Evolutionary conservation across 2,329 filamentous ascomycete species (phyloP), one percentile per base, ranked within the genome.

Genomic region (Aspergillus vadensis): DNA sequence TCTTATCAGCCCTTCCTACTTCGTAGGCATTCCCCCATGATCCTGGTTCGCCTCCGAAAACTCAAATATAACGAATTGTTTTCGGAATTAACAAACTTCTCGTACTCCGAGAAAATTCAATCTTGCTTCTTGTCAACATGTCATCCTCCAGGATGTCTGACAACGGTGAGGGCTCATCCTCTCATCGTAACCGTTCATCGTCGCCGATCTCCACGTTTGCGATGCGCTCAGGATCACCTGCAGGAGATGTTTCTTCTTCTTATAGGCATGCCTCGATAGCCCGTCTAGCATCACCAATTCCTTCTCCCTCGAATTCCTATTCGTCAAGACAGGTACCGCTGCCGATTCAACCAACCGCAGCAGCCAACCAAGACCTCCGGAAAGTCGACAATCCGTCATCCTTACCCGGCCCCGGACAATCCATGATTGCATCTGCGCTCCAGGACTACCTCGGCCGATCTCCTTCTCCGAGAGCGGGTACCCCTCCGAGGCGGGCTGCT

Each of bases 391-490:
- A 79, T 65, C 76, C 76, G 65, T 84, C 86, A 21, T 89, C 86
- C 53, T 78, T 86, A 7, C 86, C 88, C 6, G 92, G 91, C 0
- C 92, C 92, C 6, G 92, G 92, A 23, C 86, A 92, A 52, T 97
- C 94, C 25, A 93, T 92, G 62, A 85, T 98, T 57, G 92, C 94
- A 38, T 91, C 91, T 25, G 94, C 92, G n/a, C 80, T 97, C 64
- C 90, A 90, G 62, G 88, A 89, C 68, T 90, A 88, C 10, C 79
- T 90, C 39, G 89, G 88, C 63, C 85, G 72, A 52, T 77, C 74
- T 47, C 75, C 76, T 47, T 74, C 76, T 27, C 77, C 77, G 44
- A 72, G 70, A 39, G 69, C 75, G 60, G 75, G 71, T 12, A 81
- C 81, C 19, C 81, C 83, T 30, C 78, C 81, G 15, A 72, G 78